phyloP scores from a whole-genome alignment of 1,139 yeast genomes.

The Candida dubliniensis region DNA sequence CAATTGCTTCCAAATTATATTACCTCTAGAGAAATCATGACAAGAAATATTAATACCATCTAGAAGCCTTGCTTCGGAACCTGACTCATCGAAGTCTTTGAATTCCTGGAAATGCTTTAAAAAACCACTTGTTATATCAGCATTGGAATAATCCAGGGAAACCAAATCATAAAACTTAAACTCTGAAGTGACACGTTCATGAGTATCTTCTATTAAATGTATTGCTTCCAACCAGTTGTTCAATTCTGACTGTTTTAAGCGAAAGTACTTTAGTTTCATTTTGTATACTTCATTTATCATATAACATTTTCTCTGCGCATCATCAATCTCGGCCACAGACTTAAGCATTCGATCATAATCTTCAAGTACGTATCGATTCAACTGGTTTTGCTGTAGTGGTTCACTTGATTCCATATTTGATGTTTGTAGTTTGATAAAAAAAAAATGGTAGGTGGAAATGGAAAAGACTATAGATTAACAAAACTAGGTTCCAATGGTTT shows the following conservation, averaged over 20 bases:
- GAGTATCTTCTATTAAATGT: constrained; percentile 16
- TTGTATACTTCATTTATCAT: constrained; percentile 19
- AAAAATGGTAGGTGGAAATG: background rate
- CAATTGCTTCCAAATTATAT: constrained; percentile 35
- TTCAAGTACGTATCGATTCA: too few relatives aligned
- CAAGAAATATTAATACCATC: constrained; percentile 29
- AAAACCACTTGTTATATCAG: constrained; percentile 21
- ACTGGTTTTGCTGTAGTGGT: too few relatives aligned
- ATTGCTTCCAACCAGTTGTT: constrained; percentile 29
- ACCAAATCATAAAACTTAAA: constrained; percentile 21
- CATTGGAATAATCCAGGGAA: constrained; percentile 20
- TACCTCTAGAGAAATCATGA: constrained; percentile 36
- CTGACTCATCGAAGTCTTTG: constrained; percentile 13
- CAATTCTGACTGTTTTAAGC: constrained; percentile 23
- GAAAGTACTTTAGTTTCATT: constrained; percentile 22
- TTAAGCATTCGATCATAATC: too few relatives aligned
- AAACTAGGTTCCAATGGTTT: too few relatives aligned
- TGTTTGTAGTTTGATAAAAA: background rate
- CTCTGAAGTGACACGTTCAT: constrained; percentile 11
- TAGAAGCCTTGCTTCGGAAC: constrained; percentile 17
- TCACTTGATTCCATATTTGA: background rate
- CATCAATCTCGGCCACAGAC: constrained; percentile 11
- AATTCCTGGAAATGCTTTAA: constrained; percentile 11
- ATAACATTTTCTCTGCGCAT: constrained; percentile 6
- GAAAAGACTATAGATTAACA: too few relatives aligned